Conservation (phyloP, 2,329 filamentous ascomycete genomes). For the Monosporascus sp. region DNA sequence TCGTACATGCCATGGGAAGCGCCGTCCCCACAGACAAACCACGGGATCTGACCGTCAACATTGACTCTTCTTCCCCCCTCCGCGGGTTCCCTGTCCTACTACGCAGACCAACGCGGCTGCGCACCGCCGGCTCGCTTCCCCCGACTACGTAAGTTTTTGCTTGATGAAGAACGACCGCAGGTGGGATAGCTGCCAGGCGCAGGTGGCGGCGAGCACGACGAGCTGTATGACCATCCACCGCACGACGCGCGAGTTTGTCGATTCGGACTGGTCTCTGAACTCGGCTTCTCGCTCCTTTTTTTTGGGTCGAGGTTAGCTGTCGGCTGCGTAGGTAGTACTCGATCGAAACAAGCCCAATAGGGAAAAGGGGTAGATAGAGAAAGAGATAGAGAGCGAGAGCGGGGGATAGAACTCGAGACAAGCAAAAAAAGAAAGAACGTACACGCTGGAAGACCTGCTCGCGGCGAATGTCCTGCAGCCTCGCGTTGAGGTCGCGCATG, state of each 20-base stretch:
- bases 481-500: slow-evolving; percentile 81
- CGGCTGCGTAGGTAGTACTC: slow-evolving; percentile 3
- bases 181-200: slow-evolving; percentile 95
- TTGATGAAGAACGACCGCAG: slow-evolving; percentile 98
- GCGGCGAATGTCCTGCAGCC: slow-evolving; percentile 80
- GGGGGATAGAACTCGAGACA: not conserved
- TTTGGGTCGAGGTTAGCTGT: not conserved
- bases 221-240: slow-evolving; percentile 93
- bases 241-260: slow-evolving; percentile 84
- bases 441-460: slow-evolving; percentile 97
- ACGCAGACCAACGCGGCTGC: no score
- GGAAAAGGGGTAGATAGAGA: not conserved
- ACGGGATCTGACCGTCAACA: no score
- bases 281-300: slow-evolving; percentile 88
- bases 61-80: not conserved
- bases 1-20: no score
- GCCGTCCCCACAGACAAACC: no score
- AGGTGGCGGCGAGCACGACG: slow-evolving; percentile 76
- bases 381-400: not conserved
- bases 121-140: no score
- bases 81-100: not conserved
- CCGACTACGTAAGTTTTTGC: slow-evolving; percentile 85
- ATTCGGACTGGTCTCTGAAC: slow-evolving; percentile 95
- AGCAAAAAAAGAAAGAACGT: slow-evolving; percentile 24
- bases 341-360: not conserved